Evolutionary conservation across 805 yeast species (phyloP), one percentile per base, ranked within the genome.

Genomic region (Metschnikowia bowlesiae): DNA sequence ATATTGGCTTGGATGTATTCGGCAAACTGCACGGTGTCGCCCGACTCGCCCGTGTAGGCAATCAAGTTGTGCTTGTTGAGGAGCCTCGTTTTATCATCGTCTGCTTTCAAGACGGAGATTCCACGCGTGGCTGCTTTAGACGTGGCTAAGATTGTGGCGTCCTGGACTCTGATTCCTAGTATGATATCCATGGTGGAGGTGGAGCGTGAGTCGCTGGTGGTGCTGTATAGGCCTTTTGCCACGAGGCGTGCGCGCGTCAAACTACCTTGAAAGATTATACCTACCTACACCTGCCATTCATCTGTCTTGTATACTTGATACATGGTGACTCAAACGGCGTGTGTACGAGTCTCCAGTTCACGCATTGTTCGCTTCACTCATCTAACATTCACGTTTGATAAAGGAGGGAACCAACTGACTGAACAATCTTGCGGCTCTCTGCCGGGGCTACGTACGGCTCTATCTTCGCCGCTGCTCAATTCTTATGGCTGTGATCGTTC

Each of bases 41-140:
- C 99, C 3, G 97, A 80, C 67, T 94, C 99, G 50, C 99, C 99
- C 1, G 96, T 85, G 72, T 73, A 91, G 39, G 97, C 96, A 74
- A 94, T 78, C 59, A 91, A 73, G 48, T 87, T 80, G 65, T 86
- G 92, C 36, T 83, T 78, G 59, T 88, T 88, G 60, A 92, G 76
- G 31, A 68, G 70, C 57, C 91, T 73, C 8, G 95, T 88, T 71
- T 89, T 89, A 69, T 85, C 90, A 68, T 89, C 97, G 44, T 79
- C 75, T 47, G 81, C 83, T 63, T 88, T 88, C 58, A 89, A 71
- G 46, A 89, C 80, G 11, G 96, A 85, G 49, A 90, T 86, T 50
- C 97, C 96, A 59, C 99, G 81, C 8, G 96, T 88, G 51, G 85
- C 88, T 5, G 97, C 96, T 67, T 86, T 89, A 9, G 97, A 90